A percentile compares a stretch with the other conserved stretches of the same genome.
phyloP scores from a whole-genome alignment of 352 stramenopile species.

The Phytopythium oedochilum region DNA sequence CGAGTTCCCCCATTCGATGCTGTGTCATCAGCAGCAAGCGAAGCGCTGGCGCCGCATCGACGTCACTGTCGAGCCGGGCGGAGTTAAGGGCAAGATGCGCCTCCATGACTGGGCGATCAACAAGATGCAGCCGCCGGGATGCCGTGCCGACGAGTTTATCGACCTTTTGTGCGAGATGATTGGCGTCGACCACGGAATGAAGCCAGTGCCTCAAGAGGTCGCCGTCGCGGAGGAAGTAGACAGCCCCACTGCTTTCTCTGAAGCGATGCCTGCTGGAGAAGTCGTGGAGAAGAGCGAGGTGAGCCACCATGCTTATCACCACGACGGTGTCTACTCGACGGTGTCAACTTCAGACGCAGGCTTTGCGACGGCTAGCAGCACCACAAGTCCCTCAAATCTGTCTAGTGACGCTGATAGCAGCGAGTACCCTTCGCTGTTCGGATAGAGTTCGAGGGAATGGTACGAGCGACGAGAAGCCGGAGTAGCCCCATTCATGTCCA shows the following conservation, averaged over 20 bases:
- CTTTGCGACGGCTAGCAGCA: conserved; percentile 1
- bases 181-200: conserved; percentile 47
- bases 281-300: not conserved
- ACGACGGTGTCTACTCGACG: not conserved
- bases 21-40: conserved; percentile 41
- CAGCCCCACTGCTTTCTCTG: not conserved
- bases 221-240: not conserved
- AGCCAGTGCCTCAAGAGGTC: conserved; percentile 9
- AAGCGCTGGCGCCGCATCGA: conserved; percentile 64
- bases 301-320: not conserved
- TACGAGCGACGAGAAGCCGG: too few relatives aligned
- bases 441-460: not conserved
- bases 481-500: not conserved
- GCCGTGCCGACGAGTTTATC: conserved; percentile 64
- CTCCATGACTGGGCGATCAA: conserved; percentile 80
- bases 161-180: conserved; percentile 70
- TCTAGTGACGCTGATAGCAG: conserved; percentile 2
- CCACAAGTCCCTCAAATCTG: not conserved
- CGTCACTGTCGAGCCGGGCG: conserved; percentile 51
- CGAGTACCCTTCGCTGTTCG: not conserved
- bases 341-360: not conserved
- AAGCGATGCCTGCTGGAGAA: not conserved
- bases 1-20: conserved; percentile 61
- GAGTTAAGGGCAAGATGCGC: conserved; percentile 61
- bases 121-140: conserved; percentile 71